Evolutionary conservation across 2,329 filamentous ascomycete species (phyloP).

Genomic region (Penicillium sp.): DNA sequence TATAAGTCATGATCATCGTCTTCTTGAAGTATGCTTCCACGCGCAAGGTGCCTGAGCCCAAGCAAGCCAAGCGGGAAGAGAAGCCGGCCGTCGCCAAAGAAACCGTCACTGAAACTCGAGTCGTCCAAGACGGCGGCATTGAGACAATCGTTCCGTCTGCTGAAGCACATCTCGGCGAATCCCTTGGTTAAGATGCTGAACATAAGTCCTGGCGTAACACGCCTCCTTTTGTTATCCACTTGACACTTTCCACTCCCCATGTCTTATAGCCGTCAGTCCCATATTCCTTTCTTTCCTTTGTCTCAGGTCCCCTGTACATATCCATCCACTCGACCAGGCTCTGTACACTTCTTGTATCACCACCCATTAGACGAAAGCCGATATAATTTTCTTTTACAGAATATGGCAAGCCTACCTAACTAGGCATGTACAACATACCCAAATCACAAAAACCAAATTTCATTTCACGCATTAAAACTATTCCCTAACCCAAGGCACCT

Average conservation of each 20-base stretch:
- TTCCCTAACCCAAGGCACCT: slow-evolving; percentile 35
- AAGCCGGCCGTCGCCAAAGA: slow-evolving; percentile 27
- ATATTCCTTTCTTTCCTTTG: slow-evolving; percentile 6
- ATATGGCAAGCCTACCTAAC: background rate
- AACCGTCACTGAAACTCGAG: slow-evolving; percentile 20
- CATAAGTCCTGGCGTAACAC: background rate
- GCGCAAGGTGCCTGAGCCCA: slow-evolving; percentile 30
- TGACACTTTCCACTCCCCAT: background rate
- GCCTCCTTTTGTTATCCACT: background rate
- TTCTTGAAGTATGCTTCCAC: slow-evolving; percentile 41
- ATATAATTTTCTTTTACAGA: background rate
- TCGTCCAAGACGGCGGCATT: slow-evolving; percentile 12
- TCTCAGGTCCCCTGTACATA: background rate
- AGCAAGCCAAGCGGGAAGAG: slow-evolving; percentile 27
- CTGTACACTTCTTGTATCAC: slow-evolving; percentile 8
- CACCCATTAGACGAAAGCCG: slow-evolving; percentile 10
- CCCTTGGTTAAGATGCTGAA: slow-evolving; percentile 21
- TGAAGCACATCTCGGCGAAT: slow-evolving; percentile 24
- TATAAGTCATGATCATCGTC: slow-evolving; percentile 41
- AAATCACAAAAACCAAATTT: background rate
- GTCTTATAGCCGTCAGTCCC: background rate
- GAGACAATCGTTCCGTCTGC: slow-evolving; percentile 11
- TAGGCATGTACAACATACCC: background rate
- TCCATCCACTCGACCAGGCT: background rate
- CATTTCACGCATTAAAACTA: background rate